Evolutionary conservation across 148 eudicot species (phyloP).

Genomic region (Limonium bicolor): DNA sequence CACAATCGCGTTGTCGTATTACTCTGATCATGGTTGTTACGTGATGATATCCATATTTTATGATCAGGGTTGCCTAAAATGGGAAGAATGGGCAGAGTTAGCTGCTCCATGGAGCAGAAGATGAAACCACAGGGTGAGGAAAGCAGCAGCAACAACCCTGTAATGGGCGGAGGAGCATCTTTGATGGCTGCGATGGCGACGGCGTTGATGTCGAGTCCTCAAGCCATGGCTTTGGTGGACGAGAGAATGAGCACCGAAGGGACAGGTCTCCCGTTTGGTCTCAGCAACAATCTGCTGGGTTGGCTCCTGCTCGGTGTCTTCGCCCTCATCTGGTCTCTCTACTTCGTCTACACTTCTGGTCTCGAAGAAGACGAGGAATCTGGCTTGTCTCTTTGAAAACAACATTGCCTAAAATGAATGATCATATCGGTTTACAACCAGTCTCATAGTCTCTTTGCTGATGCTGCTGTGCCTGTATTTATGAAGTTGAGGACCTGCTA

Average conservation of each 20-base stretch:
- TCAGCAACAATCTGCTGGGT: slow-evolving; percentile 87
- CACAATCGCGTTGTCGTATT: no score
- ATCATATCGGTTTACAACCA: no score
- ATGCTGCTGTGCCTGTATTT: no score
- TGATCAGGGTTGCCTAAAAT: slow-evolving; percentile 74
- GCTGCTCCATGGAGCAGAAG: slow-evolving; percentile 54
- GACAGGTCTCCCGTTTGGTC: slow-evolving; percentile 86
- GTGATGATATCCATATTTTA: no score
- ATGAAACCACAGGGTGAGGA: slow-evolving; percentile 14
- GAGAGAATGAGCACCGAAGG: slow-evolving; percentile 99
- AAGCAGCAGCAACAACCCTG: slow-evolving; percentile 7
- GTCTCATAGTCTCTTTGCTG: no score
- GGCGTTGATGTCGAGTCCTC: slow-evolving; percentile 51
- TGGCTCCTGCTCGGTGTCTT: slow-evolving; percentile 82
- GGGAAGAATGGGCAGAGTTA: slow-evolving; percentile 47
- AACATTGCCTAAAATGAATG: no score
- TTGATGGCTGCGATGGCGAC: slow-evolving; percentile 18
- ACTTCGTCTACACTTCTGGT: slow-evolving; percentile 37
- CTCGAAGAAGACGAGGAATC: slow-evolving; percentile 99
- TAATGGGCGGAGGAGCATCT: slow-evolving; percentile 19
- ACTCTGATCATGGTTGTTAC: no score
- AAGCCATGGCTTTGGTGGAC: slow-evolving; percentile 81
- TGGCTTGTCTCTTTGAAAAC: slow-evolving; percentile 84
- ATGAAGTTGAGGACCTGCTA: no score
- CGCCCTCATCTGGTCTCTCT: slow-evolving; percentile 78